Evolutionary conservation across 2,329 filamentous ascomycete genomes (phyloP), one percentile per base, ranked within the genome.

Genomic region (Nemania bipapillata): DNA sequence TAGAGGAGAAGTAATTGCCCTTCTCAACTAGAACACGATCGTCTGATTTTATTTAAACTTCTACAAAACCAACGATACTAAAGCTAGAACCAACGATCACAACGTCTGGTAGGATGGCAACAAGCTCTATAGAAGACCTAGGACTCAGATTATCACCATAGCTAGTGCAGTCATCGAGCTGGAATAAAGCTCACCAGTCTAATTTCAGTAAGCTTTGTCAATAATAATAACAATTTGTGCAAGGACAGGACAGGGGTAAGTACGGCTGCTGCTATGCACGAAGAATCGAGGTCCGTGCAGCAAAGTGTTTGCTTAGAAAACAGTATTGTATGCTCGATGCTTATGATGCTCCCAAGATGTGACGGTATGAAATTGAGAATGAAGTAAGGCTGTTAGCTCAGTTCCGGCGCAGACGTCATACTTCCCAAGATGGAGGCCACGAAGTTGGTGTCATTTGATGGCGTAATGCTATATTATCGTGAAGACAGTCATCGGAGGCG

Each of bases 21-120:
- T 96, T 96, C 73, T 96, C 93, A 2, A 93, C 90, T 0, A 97
- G 79, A 30, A 97, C 93, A 22, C 84, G 68, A 40, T 77, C 71
- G 30, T 76, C 77, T 1, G 90, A 91, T 79, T 94, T 90, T 9
- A 94, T 88, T 1, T 97, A 82, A 58, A 92, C 91, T 79, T 94
- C 94, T 26, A 94, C 94, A 40, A 86, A 88, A 0, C 97, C 93
- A 9, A 86, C 92, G 47, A 92, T 94, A 70, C 94, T 94, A 74
- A 92, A 96, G 30, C 94, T 94, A 42, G 92, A 96, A 2, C 94
- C 94, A 22, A 97, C 86, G 66, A 97, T 89, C 47, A 97, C 88
- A 0, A 97, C 55, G n/a, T 65, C 56, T 3, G 63, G 60, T 4
- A 55, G 6, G 26, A 65, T 49, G 2, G 35, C 0, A 12, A n/a